Evolutionary conservation across 148 eudicot genomes (phyloP).

Genomic region (Agrostemma githago): DNA sequence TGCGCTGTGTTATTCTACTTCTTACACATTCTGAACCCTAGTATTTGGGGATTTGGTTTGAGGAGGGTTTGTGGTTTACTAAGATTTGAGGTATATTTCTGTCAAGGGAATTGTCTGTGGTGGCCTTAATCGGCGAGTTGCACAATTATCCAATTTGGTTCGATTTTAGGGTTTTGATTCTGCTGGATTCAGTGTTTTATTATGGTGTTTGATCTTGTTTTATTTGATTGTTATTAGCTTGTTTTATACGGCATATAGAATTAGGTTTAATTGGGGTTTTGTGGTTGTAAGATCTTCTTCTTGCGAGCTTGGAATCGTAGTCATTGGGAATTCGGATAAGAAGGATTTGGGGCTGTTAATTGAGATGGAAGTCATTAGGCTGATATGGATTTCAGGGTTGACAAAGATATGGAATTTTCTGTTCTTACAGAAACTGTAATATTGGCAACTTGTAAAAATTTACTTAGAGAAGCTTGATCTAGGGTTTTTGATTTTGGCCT

Average conservation of each 20-base stretch:
- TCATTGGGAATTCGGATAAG: neutral
- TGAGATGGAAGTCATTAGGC: neutral
- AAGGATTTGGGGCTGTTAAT: neutral
- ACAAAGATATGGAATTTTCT: neutral
- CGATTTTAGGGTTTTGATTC: neutral
- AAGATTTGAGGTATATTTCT: neutral
- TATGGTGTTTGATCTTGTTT: neutral
- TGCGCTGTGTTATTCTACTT: neutral
- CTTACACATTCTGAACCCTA: too few relatives aligned
- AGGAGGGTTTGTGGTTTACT: neutral
- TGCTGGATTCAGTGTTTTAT: neutral
- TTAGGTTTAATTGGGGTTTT: neutral
- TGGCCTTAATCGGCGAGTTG: neutral
- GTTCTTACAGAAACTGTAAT: neutral
- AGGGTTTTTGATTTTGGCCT: neutral
- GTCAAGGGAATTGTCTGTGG: neutral
- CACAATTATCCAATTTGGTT: neutral
- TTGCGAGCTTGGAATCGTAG: neutral
- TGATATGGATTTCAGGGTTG: neutral
- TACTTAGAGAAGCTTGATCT: neutral
- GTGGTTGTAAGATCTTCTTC: neutral
- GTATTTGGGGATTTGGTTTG: neutral
- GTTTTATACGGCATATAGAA: neutral
- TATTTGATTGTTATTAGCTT: neutral
- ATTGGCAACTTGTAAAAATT: neutral